Evolutionary conservation across 345 rosid species (phyloP).

Genomic region (Syzygium jambos): DNA sequence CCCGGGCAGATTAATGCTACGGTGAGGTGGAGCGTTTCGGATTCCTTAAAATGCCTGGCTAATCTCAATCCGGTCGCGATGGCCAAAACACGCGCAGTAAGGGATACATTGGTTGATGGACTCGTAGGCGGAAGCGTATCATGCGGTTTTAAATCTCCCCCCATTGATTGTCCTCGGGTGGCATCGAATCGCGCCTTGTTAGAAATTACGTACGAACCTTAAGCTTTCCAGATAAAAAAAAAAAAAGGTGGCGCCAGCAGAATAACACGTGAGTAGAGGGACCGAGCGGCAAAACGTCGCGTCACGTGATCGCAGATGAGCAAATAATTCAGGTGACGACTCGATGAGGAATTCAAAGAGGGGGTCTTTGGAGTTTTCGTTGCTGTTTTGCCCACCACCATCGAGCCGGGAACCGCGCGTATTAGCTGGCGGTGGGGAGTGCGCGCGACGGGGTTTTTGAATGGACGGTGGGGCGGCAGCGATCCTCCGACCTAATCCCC

Average conservation of each 20-base stretch:
- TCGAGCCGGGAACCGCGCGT: neutral
- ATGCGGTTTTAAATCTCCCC: neutral
- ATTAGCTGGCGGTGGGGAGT: neutral
- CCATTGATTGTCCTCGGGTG: neutral
- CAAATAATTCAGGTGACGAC: neutral
- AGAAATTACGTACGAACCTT: neutral
- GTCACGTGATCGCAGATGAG: neutral
- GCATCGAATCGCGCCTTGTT: neutral
- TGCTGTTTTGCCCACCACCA: neutral
- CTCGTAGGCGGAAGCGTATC: neutral
- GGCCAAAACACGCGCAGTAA: neutral
- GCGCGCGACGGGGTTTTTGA: neutral
- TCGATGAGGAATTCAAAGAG: neutral
- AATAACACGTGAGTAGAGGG: neutral
- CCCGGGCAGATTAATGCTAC: neutral
- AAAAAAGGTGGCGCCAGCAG: neutral
- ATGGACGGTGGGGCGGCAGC: neutral
- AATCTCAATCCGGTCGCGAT: neutral
- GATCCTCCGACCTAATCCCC: neutral
- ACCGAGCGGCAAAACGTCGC: neutral
- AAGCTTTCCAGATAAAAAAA: too few relatives aligned
- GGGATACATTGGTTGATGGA: neutral
- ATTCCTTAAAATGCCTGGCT: neutral
- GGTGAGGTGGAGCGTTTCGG: neutral
- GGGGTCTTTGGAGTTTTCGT: neutral